These are phyloP conservation scores for Acacia confusa DNA, from an alignment of 306 rosid genomes.

Conservation along the genomic window DNA sequence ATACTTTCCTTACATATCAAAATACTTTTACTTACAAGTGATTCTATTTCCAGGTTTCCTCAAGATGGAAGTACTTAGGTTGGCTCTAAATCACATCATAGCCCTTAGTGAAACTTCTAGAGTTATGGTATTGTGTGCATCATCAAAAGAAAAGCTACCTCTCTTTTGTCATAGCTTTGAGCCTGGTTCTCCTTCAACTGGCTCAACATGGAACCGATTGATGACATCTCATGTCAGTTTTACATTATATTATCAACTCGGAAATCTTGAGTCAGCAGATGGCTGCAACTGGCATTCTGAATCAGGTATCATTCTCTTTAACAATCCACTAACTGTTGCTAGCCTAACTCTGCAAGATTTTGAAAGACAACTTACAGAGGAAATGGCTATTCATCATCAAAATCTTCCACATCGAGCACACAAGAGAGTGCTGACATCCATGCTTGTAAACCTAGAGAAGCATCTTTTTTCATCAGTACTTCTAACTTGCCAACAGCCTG, in stretches of 20 bases:
- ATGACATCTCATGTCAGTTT: background rate
- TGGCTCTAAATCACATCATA: background rate
- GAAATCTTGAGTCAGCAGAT: background rate
- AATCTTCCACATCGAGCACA: slow-evolving; percentile 54
- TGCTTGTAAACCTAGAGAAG: slow-evolving; percentile 53
- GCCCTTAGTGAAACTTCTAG: background rate
- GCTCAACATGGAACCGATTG: background rate
- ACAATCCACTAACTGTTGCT: slow-evolving; percentile 2
- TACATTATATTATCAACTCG: background rate
- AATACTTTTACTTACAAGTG: slow-evolving; percentile 5
- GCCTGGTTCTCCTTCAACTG: slow-evolving; percentile 13
- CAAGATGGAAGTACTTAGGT: background rate
- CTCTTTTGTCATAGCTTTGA: background rate
- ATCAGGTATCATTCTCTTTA: background rate
- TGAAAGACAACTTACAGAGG: slow-evolving; percentile 15
- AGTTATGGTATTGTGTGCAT: background rate
- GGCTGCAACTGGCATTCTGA: background rate
- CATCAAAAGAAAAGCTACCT: background rate
- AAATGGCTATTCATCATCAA: slow-evolving; percentile 39
- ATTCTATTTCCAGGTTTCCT: background rate
- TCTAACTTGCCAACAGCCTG: slow-evolving; percentile 68
- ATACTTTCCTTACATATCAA: background rate
- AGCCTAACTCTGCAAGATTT: background rate
- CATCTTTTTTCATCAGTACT: slow-evolving; percentile 50
- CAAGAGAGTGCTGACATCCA: slow-evolving; percentile 76